phyloP scores from a whole-genome alignment of 1,284 basidiomycete genomes.

The Mycena citricolor region DNA sequence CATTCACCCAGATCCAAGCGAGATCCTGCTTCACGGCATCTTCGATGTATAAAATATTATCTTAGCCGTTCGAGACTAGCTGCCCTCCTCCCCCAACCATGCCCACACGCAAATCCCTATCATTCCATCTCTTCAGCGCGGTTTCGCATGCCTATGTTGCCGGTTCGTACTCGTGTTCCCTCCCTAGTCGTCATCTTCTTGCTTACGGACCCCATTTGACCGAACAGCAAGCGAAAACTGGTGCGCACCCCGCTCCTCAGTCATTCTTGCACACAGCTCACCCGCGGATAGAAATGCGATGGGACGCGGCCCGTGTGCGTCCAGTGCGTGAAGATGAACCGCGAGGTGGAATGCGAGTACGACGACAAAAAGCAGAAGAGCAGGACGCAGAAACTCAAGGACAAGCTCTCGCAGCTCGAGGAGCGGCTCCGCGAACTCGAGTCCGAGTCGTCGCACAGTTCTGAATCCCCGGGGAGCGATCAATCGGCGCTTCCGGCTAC shows the following conservation, averaged over 20 bases:
- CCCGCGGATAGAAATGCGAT: constrained; percentile 56
- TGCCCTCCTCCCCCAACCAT: constrained; percentile 8
- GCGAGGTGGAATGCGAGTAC: constrained; percentile 54
- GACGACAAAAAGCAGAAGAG: constrained; percentile 63
- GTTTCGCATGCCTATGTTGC: constrained; percentile 58
- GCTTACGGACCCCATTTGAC: constrained; percentile 3
- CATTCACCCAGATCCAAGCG: too few relatives aligned
- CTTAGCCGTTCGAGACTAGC: too few relatives aligned
- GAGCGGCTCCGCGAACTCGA: constrained; percentile 55
- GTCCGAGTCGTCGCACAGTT: constrained; percentile 31
- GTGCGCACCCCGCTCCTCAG: constrained; percentile 36
- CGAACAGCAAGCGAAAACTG: constrained; percentile 55
- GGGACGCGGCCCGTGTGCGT: constrained; percentile 54
- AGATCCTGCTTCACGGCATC: too few relatives aligned
- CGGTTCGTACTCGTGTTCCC: constrained; percentile 36
- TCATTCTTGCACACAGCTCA: too few relatives aligned
- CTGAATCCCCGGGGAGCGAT: constrained; percentile 24
- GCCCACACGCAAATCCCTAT: constrained; percentile 17
- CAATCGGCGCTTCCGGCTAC: constrained; percentile 13
- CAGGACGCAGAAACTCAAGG: constrained; percentile 58
- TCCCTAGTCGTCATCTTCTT: too few relatives aligned
- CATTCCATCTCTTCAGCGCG: constrained; percentile 46
- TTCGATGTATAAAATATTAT: constrained; percentile 10
- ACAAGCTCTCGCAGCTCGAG: constrained; percentile 54
- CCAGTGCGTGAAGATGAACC: constrained; percentile 57